A percentile compares a stretch with the other conserved stretches of the same genome.
Evolutionary conservation across 2,329 filamentous ascomycete species (phyloP).

Genomic region (Didymella exigua): DNA sequence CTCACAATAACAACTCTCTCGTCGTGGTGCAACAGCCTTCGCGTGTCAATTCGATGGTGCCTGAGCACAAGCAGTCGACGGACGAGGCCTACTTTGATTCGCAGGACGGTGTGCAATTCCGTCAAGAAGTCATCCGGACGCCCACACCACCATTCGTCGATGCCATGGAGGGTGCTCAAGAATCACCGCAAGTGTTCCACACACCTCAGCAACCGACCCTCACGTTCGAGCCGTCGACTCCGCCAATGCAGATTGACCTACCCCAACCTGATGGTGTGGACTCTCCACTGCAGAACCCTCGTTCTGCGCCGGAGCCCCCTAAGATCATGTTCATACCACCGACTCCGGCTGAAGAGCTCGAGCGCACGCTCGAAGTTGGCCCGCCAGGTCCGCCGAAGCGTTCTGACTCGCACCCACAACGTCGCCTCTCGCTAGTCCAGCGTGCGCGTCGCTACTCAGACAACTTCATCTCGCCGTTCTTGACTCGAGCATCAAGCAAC

Average conservation of each 20-base stretch:
- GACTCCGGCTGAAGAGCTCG: conserved; percentile 56
- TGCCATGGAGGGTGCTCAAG: conserved; percentile 21
- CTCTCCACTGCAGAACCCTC: conserved; percentile 64
- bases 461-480: conserved; percentile 50
- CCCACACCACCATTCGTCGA: conserved; percentile 37
- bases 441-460: conserved; percentile 55
- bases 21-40: conserved; percentile 64
- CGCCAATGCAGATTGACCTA: conserved; percentile 39
- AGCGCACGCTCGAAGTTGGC: conserved; percentile 47
- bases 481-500: conserved; percentile 39
- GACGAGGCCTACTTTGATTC: conserved; percentile 22
- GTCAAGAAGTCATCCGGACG: conserved; percentile 24
- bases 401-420: conserved; percentile 44
- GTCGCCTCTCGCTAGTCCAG: conserved; percentile 50
- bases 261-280: conserved; percentile 50
- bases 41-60: conserved; percentile 34
- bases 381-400: conserved; percentile 37
- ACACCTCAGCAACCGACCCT: conserved; percentile 32
- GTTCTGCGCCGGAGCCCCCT: conserved; percentile 63
- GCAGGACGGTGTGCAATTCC: conserved; percentile 26
- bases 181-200: conserved; percentile 10
- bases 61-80: conserved; percentile 24
- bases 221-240: conserved; percentile 45
- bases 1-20: conserved; percentile 68
- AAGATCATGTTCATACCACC: conserved; percentile 61